Conservation (phyloP, 2,329 filamentous ascomycete species). For the Aureobasidium sp. region DNA sequence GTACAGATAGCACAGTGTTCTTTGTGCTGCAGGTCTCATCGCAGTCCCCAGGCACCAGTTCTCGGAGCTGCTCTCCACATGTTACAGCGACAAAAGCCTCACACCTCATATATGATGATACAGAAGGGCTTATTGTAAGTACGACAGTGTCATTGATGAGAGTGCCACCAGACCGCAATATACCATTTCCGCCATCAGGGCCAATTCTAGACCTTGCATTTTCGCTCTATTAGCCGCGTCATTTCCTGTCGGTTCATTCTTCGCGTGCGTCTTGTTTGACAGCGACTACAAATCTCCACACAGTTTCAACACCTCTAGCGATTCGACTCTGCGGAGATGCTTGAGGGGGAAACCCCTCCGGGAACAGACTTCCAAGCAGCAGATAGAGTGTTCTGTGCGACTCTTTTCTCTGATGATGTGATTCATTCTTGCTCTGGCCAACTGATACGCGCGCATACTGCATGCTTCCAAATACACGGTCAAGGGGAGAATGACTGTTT, state of each 20-base stretch:
- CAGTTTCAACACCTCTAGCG: not conserved
- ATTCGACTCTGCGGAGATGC: not conserved
- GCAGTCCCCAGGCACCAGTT: not conserved
- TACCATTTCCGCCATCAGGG: not conserved
- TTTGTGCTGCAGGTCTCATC: not conserved
- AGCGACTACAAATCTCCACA: slow-evolving; percentile 6
- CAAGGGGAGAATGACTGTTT: not conserved
- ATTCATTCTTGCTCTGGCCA: not conserved
- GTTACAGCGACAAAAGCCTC: not conserved
- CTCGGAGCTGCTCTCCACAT: not conserved
- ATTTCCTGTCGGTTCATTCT: not conserved
- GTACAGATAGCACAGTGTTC: not conserved
- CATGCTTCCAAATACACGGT: not conserved
- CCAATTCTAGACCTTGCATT: not conserved
- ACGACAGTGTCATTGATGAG: not conserved
- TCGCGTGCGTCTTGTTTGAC: not conserved
- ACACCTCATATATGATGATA: not conserved
- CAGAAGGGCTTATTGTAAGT: not conserved
- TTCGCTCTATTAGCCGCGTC: not conserved
- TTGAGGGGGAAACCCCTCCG: not conserved
- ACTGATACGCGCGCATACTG: not conserved
- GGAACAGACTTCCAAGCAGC: not conserved
- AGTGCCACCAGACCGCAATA: not conserved
- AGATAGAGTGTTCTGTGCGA: not conserved
- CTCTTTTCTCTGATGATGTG: not conserved